Evolutionary conservation across 148 eudicot genomes (phyloP).

Genomic region (Diospyros lotus): DNA sequence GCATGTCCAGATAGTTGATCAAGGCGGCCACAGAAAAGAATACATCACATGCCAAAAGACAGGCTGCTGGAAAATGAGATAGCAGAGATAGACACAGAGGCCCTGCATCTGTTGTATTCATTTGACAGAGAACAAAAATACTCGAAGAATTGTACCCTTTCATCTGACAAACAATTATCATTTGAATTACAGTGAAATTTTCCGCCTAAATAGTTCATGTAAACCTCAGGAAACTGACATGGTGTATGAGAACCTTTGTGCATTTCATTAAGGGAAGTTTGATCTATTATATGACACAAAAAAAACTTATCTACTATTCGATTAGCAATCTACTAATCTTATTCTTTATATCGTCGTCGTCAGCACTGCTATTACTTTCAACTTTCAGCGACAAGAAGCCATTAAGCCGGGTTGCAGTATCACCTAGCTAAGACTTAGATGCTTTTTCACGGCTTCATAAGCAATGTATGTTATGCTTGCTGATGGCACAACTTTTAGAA

Average conservation of each 20-base stretch:
- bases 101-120: neutral
- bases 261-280: slow-evolving; percentile 6
- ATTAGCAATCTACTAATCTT: slow-evolving; percentile 6
- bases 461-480: slow-evolving; percentile 44
- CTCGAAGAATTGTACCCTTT: neutral
- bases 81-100: neutral
- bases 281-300: slow-evolving; percentile 13
- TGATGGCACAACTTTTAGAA: neutral
- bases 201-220: neutral
- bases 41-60: too few species aligned
- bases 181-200: too few species aligned
- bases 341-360: slow-evolving; percentile 23
- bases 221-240: slow-evolving; percentile 6
- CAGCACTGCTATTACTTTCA: neutral
- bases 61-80: too few species aligned
- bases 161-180: neutral
- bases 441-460: slow-evolving; percentile 74
- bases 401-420: neutral
- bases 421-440: slow-evolving; percentile 40
- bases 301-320: slow-evolving; percentile 10
- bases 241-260: neutral
- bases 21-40: too few species aligned
- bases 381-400: neutral
- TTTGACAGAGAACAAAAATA: neutral
- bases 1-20: too few species aligned